phyloP scores from a whole-genome alignment of 768 basidiomycete species.

The Butyriboletus loyo region DNA sequence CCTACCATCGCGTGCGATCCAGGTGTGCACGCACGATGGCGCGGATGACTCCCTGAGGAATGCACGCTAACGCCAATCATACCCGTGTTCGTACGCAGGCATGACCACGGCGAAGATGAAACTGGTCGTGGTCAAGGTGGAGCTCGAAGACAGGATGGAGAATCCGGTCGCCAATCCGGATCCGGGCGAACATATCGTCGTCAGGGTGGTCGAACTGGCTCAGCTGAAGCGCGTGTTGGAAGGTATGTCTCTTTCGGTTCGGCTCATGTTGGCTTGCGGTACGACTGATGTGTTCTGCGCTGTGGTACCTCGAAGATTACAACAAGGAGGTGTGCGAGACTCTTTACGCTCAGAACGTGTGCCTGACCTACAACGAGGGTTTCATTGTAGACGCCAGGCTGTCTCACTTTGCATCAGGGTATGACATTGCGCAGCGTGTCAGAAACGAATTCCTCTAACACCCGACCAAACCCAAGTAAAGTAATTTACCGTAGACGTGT shows the following conservation, averaged over 20 bases:
- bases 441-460: slow-evolving; percentile 25
- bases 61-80: not conserved
- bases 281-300: not conserved
- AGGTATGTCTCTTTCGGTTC: slow-evolving; percentile 44
- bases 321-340: slow-evolving; percentile 45
- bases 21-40: slow-evolving; percentile 38
- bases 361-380: slow-evolving; percentile 35
- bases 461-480: not conserved
- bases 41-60: not conserved
- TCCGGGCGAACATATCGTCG: slow-evolving; percentile 80
- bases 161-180: slow-evolving; percentile 76
- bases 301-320: slow-evolving; percentile 46
- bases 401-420: slow-evolving; percentile 72
- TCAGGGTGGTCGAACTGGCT: slow-evolving; percentile 63
- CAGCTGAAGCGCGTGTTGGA: slow-evolving; percentile 62
- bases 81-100: slow-evolving; percentile 42
- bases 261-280: not conserved
- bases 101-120: slow-evolving; percentile 96
- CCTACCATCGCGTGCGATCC: slow-evolving; percentile 68
- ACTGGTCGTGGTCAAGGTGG: slow-evolving; percentile 69
- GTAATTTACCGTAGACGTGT: not conserved
- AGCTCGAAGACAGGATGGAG: slow-evolving; percentile 63
- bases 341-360: not conserved
- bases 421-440: slow-evolving; percentile 50
- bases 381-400: slow-evolving; percentile 75